Evolutionary conservation across 805 yeast species (phyloP), one percentile per base, ranked within the genome.

Genomic region (Hanseniaspora mollemarum): DNA sequence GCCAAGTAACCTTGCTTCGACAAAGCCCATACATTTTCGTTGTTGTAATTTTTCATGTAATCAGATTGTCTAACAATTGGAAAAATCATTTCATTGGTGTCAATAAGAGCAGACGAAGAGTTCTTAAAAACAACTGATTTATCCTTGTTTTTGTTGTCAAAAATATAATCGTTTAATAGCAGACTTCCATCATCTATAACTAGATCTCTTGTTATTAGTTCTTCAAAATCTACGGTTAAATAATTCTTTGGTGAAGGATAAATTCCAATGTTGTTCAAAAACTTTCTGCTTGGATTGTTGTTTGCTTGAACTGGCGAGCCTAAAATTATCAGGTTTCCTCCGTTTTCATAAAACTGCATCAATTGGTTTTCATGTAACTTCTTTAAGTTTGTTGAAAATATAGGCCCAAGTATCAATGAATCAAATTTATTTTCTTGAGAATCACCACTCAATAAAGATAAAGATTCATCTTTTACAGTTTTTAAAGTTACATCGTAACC

Each of bases 191-290:
- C 55, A 8, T 65, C 51, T 1, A 56, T 33, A 7, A 53, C 54
- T 26, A 66, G 53, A 7, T 41, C 13, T 7, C 29, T 26, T 8
- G 38, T 22, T 13, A 12, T 35, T 21, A 44, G 49, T 53, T 64
- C 61, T 67, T 86, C 86, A 63, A 83, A 81, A 64, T 87, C 95
- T 7, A 72, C 63, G 40, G 82, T 67, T 49, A 69, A 64, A 62
- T 76, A 79, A 46, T 78, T 81, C 61, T 78, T 83, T 53, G 95
- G 94, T 44, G 92, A 75, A 53, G 96, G 84, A 59, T 71, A 76
- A 46, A 92, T 80, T 29, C 96, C 98, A 56, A 88, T 67, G 62
- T 88, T 87, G 59, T 79, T 77, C 56, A 86, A 73, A 59, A 83
- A 81, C 2, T 74, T 68, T 54, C 86, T 77, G 31, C 83, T 66